These are phyloP conservation scores for Rhizopogon sp. DNA, from an alignment of 768 basidiomycete species.

Conservation along the genomic window DNA sequence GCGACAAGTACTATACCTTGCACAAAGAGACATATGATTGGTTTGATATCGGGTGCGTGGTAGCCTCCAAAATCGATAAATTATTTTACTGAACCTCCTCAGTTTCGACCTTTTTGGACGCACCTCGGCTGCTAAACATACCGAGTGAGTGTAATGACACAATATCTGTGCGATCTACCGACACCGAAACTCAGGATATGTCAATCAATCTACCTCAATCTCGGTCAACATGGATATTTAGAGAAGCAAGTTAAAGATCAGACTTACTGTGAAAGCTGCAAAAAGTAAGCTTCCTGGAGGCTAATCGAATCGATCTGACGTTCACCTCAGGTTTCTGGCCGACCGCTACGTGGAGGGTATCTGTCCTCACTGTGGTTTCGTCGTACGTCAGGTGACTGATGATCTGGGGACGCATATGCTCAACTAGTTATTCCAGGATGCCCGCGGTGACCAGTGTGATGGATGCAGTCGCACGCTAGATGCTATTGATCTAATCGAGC, in stretches of 20 bases:
- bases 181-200: constrained; percentile 55
- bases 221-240: constrained; percentile 72
- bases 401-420: neutral
- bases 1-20: constrained; percentile 85
- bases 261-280: constrained; percentile 90
- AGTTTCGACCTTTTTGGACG: constrained; percentile 97
- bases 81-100: neutral
- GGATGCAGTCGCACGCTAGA: constrained; percentile 88
- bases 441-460: constrained; percentile 98
- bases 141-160: constrained; percentile 52
- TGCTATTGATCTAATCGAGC: constrained; percentile 88
- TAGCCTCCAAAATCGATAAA: neutral
- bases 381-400: constrained; percentile 38
- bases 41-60: constrained; percentile 87
- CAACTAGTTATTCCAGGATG: constrained; percentile 51
- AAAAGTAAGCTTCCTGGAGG: constrained; percentile 47
- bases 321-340: constrained; percentile 70
- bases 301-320: constrained; percentile 1
- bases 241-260: constrained; percentile 86
- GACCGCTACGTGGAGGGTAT: constrained; percentile 98
- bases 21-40: constrained; percentile 94
- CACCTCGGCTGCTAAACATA: constrained; percentile 86
- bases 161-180: neutral
- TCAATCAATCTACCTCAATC: constrained; percentile 83
- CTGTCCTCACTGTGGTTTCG: constrained; percentile 89